Evolutionary conservation across 345 rosid genomes (phyloP), one percentile per base, ranked within the genome.

Genomic region (Arabis alpina): DNA sequence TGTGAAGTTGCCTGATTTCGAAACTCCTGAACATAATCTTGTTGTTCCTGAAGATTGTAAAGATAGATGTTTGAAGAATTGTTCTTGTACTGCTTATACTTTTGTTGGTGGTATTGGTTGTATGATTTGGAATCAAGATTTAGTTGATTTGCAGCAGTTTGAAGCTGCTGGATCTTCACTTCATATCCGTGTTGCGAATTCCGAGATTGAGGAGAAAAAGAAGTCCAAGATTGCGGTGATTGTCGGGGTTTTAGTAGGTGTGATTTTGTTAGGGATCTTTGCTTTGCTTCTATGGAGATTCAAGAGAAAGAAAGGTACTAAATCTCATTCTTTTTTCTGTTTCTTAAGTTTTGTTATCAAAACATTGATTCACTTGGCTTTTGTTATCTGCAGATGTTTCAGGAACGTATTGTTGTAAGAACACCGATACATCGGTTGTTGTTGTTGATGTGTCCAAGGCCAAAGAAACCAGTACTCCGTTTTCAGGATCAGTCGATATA

Each of bases 31-130:
- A 13, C 77, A 73, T 57, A 42, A 34, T 39, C 77, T 68, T 14
- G 53, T 8, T 41, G 70, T 56, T 48, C 53, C 77, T 34, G 74
- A 73, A 19, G 72, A 68, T 49, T 88, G 94, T 23, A 64, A n/a
- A 39, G 39, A 40, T 5, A 52, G 62, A 44, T 86, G 94, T 75
- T 58, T 76, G 58, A 59, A 11, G 5, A 80, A 83, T 44, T 85
- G 89, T 65, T 80, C 86, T 9, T 87, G 85, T n/a, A 27, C 4
- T 12, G 91, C 91, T 53, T 84, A 77, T 76, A 71, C 82, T 39
- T 16, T 75, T 64, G 67, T 74, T 57, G 11, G 7, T 56, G 86
- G 82, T 7, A 72, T 84, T 14, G 80, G 87, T 4, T 87, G 87
- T 42, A 76, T 83, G 85, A 64, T 64, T 0, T 82, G 91, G 91